Percentiles rank a stretch among this genome's conserved stretches.
Conservation (phyloP, 1,139 yeast genomes). For the Saccharomyces uvarum region DNA sequence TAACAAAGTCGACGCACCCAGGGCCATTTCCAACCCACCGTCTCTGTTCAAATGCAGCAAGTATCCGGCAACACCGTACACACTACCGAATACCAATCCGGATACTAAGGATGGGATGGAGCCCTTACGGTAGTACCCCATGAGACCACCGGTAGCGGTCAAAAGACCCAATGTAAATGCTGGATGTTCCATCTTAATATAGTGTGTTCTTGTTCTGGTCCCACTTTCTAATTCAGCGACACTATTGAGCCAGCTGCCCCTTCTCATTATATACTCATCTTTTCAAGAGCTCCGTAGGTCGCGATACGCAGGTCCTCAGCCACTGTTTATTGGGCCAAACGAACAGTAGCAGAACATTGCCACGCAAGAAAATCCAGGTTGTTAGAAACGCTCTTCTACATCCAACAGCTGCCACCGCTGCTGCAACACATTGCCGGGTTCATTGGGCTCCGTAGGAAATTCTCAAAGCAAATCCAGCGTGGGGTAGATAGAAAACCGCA, state of each 20-base stretch:
- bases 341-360: neutral
- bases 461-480: too few relatives aligned
- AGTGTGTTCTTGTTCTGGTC: neutral
- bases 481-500: too few relatives aligned
- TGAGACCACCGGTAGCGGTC: conserved; percentile 63
- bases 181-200: conserved; percentile 57
- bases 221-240: neutral
- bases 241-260: neutral
- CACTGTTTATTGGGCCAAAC: neutral
- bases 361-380: neutral
- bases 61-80: conserved; percentile 75
- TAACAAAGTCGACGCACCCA: conserved; percentile 60
- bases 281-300: neutral
- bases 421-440: too few relatives aligned
- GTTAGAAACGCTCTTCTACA: neutral
- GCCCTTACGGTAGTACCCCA: conserved; percentile 53
- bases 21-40: conserved; percentile 74
- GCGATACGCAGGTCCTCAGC: neutral
- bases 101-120: conserved; percentile 77
- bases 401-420: neutral
- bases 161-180: conserved; percentile 70
- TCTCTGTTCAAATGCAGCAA: conserved; percentile 64
- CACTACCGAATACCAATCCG: conserved; percentile 60
- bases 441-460: too few relatives aligned
- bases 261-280: neutral